Evolutionary conservation across 805 yeast genomes (phyloP).

Genomic region (Candida saitoana): DNA sequence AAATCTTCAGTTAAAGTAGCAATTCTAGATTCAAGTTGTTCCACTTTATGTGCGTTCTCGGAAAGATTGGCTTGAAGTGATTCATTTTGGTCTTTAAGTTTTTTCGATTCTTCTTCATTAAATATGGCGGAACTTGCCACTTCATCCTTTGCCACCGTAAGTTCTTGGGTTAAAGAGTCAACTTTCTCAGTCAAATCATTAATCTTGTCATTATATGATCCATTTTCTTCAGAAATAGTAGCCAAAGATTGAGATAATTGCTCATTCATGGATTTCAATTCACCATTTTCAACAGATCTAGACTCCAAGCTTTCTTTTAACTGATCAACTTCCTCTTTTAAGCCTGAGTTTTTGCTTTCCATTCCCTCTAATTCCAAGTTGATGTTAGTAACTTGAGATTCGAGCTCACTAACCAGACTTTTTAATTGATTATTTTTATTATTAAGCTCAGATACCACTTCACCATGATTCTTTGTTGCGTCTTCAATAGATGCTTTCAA

Average conservation of each 20-base stretch:
- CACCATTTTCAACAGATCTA: background rate
- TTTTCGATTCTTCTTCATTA: background rate
- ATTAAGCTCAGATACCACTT: background rate
- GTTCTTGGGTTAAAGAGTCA: background rate
- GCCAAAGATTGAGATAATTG: background rate
- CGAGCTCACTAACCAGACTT: background rate
- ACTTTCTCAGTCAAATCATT: background rate
- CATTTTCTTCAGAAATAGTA: background rate
- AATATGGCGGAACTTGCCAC: background rate
- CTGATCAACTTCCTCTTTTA: background rate
- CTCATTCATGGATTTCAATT: background rate
- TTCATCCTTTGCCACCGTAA: background rate
- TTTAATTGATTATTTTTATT: conserved; percentile 2
- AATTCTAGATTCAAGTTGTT: conserved; percentile 6
- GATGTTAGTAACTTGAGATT: background rate
- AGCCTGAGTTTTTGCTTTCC: background rate
- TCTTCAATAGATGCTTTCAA: background rate
- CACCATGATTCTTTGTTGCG: background rate
- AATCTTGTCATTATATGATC: background rate
- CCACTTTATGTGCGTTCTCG: background rate
- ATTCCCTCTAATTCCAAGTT: background rate
- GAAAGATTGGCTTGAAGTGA: conserved; percentile 1
- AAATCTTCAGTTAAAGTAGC: conserved; percentile 1
- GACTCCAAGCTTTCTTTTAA: background rate
- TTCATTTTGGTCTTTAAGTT: background rate